Conservation (phyloP, 2,329 filamentous ascomycete genomes). For the Ascocoryne sarcoides region DNA sequence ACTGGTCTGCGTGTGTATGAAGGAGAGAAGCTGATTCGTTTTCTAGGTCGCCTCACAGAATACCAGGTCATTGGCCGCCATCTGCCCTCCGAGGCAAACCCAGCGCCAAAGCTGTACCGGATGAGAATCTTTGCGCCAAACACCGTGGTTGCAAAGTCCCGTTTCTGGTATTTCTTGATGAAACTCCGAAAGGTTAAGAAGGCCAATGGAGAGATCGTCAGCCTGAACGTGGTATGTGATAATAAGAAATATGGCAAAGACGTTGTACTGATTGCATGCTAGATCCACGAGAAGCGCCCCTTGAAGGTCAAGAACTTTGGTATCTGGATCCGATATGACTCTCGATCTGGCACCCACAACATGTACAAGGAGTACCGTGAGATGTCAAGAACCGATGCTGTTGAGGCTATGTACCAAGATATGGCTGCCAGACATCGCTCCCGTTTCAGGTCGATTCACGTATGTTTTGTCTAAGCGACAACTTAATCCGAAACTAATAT, state of each 20-base stretch:
- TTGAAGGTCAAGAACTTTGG: constrained; percentile 99
- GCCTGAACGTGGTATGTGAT: constrained; percentile 78
- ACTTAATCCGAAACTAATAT: background rate
- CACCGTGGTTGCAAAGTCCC: constrained; percentile 96
- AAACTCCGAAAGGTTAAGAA: constrained; percentile 99
- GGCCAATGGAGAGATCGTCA: constrained; percentile 98
- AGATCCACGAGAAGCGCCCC: constrained; percentile 99
- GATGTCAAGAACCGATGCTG: constrained; percentile 90
- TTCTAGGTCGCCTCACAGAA: constrained; percentile 99
- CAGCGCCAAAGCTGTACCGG: constrained; percentile 96
- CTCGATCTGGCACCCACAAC: constrained; percentile 99
- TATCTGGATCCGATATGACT: constrained; percentile 99
- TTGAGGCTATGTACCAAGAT: constrained; percentile 97
- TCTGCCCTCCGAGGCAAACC: constrained; percentile 94
- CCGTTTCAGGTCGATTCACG: constrained; percentile 97
- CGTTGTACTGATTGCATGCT: background rate
- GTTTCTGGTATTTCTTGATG: constrained; percentile 99
- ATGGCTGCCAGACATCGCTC: constrained; percentile 98
- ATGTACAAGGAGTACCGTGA: constrained; percentile 99
- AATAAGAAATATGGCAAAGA: constrained; percentile 11
- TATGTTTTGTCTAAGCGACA: constrained; percentile 43
- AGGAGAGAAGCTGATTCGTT: too few relatives aligned
- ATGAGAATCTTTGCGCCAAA: constrained; percentile 99
- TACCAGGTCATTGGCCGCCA: constrained; percentile 99
- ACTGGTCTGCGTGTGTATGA: too few relatives aligned